Base-by-base conservation (phyloP, 2,329 filamentous ascomycete species). In the Aureobasidium sp. region DNA sequence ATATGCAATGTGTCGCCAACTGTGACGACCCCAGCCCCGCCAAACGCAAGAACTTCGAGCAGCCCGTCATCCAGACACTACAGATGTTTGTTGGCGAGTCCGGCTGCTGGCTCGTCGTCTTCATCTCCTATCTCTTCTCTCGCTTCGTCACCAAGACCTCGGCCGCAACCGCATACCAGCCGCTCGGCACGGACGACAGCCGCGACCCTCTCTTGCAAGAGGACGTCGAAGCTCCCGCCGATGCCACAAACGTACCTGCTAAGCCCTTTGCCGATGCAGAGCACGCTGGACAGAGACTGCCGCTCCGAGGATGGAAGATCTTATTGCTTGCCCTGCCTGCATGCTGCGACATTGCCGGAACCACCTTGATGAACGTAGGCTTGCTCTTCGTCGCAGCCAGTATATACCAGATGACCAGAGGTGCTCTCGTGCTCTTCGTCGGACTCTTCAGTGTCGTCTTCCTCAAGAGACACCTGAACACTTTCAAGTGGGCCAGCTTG, bases 51-150 rank as follows among this genome's bases (percentile, higher is more conserved):
- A 82, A 84, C 68, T 97, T 99, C 76, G 91, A 97, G 74, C 93
- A 97, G 73, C 94, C 94, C 19, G 92, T 99, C 58, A 85, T 97
- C 60, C 94, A 99, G 74, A 97, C 94, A 1, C 79, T 91, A 1
- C 94, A 97, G 75, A 99, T 99, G 94, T 99, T 99, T 74, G 82
- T 97, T 65, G 94, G 94, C 61, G 94, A 99, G 75, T 89, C 90
- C 82, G 93, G 91, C 65, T 96, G 91, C 79, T 99, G 93, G 92
- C 82, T 97, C 15, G 90, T 99, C 59, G 83, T 97, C 47, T 85
- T 88, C 24, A 70, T 82, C 54, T 86, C 89, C 71, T 79, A 83
- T 24, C 76, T 93, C 2, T 89, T 89, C 74, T 79, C 81, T 53
- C 82, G 81, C 65, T 60, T 45, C 27, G 52, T 50, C 11, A 62